Conservation (phyloP, 495 filamentous ascomycete genomes). For the Neurospora sp. region DNA sequence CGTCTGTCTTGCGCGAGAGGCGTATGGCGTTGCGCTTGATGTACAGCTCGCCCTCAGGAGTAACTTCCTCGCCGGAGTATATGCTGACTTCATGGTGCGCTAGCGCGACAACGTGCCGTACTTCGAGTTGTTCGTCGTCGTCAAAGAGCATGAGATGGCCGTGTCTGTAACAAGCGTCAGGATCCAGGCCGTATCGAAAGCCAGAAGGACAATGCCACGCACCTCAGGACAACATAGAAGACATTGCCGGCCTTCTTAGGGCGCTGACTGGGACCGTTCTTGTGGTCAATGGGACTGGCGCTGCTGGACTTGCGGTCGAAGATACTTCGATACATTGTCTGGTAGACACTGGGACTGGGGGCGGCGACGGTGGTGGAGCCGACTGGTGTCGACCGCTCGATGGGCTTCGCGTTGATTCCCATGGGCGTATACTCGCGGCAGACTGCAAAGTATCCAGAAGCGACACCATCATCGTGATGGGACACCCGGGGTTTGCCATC, state of each 20-base stretch:
- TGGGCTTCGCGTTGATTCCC: conserved; percentile 84
- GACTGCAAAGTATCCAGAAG: conserved; percentile 89
- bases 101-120: conserved; percentile 88
- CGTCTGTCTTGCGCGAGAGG: conserved; percentile 58
- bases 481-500: conserved; percentile 31
- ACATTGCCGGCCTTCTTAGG: conserved; percentile 72
- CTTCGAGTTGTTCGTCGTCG: conserved; percentile 75
- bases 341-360: conserved; percentile 87
- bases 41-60: conserved; percentile 86
- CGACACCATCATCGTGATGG: conserved; percentile 67
- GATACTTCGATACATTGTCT: conserved; percentile 92
- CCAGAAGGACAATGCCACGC: conserved; percentile 13
- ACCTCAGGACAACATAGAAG: conserved; percentile 90
- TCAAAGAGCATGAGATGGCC: conserved; percentile 97
- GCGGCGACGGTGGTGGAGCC: conserved; percentile 53
- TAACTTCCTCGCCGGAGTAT: conserved; percentile 69
- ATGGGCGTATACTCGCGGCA: conserved; percentile 86
- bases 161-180: conserved; percentile 48
- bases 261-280: conserved; percentile 42
- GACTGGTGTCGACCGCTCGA: conserved; percentile 74
- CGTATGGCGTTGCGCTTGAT: conserved; percentile 93
- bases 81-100: conserved; percentile 79
- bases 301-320: conserved; percentile 67
- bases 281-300: conserved; percentile 38
- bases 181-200: neutral